Percentiles rank a stretch among this genome's conserved stretches.
These are phyloP conservation scores for Nannizziopsis arthrosporioides DNA, from an alignment of 2,329 filamentous ascomycete genomes.

Conservation along the genomic window DNA sequence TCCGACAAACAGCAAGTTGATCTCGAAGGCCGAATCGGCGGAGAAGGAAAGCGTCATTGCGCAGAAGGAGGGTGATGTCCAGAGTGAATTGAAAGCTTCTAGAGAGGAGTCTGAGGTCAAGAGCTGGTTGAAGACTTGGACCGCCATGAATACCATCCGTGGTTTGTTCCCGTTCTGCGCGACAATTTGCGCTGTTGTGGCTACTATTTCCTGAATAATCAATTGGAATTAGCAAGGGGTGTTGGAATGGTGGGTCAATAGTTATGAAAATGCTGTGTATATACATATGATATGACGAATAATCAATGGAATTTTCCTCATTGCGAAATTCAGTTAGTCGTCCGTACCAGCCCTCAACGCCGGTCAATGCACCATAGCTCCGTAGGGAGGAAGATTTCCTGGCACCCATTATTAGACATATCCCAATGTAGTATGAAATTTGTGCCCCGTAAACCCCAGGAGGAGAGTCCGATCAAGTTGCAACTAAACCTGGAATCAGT, in stretches of 20 bases:
- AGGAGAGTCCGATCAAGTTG: no score
- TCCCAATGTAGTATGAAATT: no score
- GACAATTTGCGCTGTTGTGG: slow-evolving; percentile 13
- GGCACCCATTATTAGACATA: no score
- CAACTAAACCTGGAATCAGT: neutral
- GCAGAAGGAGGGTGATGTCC: slow-evolving; percentile 10
- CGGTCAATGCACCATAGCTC: no score
- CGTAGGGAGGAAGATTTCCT: no score
- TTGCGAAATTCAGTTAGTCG: no score
- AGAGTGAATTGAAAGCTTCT: slow-evolving; percentile 12
- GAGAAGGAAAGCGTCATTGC: slow-evolving; percentile 17
- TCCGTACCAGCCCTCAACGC: no score
- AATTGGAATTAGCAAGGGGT: neutral
- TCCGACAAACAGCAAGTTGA: slow-evolving; percentile 21
- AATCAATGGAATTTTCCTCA: no score
- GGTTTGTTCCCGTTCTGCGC: slow-evolving; percentile 13
- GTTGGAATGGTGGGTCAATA: neutral
- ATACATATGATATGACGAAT: no score
- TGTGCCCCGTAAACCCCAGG: no score
- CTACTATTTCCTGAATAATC: slow-evolving; percentile 3
- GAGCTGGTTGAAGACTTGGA: slow-evolving; percentile 15
- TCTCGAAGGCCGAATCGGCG: slow-evolving; percentile 20
- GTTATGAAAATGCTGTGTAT: neutral
- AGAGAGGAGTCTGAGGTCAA: slow-evolving; percentile 14
- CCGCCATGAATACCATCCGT: slow-evolving; percentile 11